Percentiles rank a stretch among this genome's conserved stretches.
These are phyloP conservation scores for Diutina catenulata DNA, from an alignment of 1,139 yeast species.

Conservation along the genomic window DNA sequence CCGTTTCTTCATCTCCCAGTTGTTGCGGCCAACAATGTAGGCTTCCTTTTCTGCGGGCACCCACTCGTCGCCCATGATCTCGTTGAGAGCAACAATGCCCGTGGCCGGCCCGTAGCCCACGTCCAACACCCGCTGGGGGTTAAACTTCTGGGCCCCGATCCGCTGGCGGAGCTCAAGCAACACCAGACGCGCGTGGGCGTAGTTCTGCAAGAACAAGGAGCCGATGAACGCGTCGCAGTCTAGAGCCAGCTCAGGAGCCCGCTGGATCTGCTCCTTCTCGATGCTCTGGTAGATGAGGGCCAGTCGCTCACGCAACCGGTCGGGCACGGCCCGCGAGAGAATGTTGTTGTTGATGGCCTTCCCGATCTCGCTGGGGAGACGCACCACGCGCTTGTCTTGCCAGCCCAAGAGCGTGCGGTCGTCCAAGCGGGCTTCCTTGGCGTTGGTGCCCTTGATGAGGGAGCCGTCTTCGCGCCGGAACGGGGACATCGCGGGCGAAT, in stretches of 20 bases:
- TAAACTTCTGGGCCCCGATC: constrained; percentile 31
- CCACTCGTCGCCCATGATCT: constrained; percentile 48
- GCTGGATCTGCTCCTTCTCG: constrained; percentile 38
- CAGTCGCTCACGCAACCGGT: constrained; percentile 41
- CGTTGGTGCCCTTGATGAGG: constrained; percentile 29
- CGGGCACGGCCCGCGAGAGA: constrained; percentile 41
- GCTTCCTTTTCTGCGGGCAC: constrained; percentile 63
- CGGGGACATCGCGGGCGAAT: constrained; percentile 13
- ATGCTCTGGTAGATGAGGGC: constrained; percentile 36
- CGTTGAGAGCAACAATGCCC: constrained; percentile 82
- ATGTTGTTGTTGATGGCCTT: constrained; percentile 50
- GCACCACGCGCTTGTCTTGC: constrained; percentile 30
- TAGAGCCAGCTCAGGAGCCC: constrained; percentile 37
- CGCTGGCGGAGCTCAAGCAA: constrained; percentile 56
- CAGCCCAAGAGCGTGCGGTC: constrained; percentile 37
- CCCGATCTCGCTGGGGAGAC: constrained; percentile 41
- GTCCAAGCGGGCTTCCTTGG: constrained; percentile 44
- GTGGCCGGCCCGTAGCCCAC: constrained; percentile 90
- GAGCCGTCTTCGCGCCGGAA: constrained; percentile 28
- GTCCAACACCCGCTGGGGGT: constrained; percentile 60
- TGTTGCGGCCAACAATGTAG: constrained; percentile 55
- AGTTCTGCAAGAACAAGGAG: constrained; percentile 75
- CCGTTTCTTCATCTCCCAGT: constrained; percentile 58
- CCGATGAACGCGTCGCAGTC: constrained; percentile 81
- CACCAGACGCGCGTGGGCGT: constrained; percentile 59